phyloP scores from a whole-genome alignment of 2,329 filamentous ascomycete genomes.

The Xylariaceae sp. region DNA sequence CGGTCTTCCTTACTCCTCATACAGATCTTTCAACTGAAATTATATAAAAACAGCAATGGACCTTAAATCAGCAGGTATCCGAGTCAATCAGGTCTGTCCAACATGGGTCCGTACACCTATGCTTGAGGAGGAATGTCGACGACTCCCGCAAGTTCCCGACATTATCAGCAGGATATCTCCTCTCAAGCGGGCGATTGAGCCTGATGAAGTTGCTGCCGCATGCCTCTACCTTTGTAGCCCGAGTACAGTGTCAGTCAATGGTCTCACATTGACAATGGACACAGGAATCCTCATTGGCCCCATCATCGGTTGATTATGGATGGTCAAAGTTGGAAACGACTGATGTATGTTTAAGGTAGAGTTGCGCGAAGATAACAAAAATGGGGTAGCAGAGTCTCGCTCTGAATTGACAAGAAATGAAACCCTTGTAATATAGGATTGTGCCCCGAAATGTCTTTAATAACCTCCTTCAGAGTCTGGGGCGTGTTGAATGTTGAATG shows the following conservation, averaged over 20 bases:
- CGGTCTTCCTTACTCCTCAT: background rate
- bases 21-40: background rate
- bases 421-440: too few relatives aligned
- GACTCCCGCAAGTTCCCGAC: slow-evolving; percentile 9
- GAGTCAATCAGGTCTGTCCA: slow-evolving; percentile 19
- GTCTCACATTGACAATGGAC: slow-evolving; percentile 17
- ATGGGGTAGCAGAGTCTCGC: too few relatives aligned
- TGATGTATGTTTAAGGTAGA: too few relatives aligned
- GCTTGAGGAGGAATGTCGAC: slow-evolving; percentile 18
- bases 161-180: slow-evolving; percentile 10
- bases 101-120: slow-evolving; percentile 19
- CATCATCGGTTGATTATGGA: background rate
- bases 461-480: too few relatives aligned
- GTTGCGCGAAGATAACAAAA: too few relatives aligned
- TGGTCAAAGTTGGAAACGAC: too few relatives aligned
- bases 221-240: slow-evolving; percentile 22
- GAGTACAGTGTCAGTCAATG: slow-evolving; percentile 14
- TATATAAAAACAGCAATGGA: slow-evolving; percentile 14
- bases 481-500: too few relatives aligned
- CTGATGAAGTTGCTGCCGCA: slow-evolving; percentile 21
- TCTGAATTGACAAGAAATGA: too few relatives aligned
- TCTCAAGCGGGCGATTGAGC: slow-evolving; percentile 18
- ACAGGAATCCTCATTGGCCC: slow-evolving; percentile 7
- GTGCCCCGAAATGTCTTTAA: too few relatives aligned
- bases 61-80: slow-evolving; percentile 16